Conservation (phyloP, 1,284 basidiomycete species). For the Phlebopus sp. region DNA sequence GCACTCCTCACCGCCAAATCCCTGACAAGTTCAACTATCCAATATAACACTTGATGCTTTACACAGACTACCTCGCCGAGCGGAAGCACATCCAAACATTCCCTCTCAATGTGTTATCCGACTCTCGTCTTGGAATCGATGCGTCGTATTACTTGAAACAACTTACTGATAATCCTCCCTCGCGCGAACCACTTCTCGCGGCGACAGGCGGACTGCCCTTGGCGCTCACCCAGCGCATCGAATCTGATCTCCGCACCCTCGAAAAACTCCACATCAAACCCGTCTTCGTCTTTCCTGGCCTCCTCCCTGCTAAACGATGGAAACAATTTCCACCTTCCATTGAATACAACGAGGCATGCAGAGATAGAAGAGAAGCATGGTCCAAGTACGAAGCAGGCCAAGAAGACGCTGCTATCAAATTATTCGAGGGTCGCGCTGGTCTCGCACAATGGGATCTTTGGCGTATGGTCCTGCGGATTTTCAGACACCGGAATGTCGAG, state of each 20-base stretch:
- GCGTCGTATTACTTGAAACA: conserved; percentile 86
- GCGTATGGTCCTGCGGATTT: conserved; percentile 88
- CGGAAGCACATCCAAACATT: conserved; percentile 85
- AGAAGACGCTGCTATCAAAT: conserved; percentile 80
- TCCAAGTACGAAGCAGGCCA: conserved; percentile 84
- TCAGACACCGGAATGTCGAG: conserved; percentile 94
- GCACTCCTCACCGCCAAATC: conserved; percentile 11
- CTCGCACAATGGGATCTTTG: conserved; percentile 86
- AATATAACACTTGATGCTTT: neutral
- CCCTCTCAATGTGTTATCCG: conserved; percentile 80
- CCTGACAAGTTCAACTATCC: neutral
- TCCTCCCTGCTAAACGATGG: conserved; percentile 67
- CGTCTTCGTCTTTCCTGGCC: conserved; percentile 94
- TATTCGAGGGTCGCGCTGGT: conserved; percentile 69
- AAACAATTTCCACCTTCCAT: conserved; percentile 52
- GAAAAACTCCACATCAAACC: conserved; percentile 94
- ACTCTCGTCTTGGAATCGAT: conserved; percentile 96
- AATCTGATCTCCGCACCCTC: conserved; percentile 85
- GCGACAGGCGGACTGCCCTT: conserved; percentile 93
- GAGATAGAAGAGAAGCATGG: conserved; percentile 84
- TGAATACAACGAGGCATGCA: conserved; percentile 70
- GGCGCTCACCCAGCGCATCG: conserved; percentile 82
- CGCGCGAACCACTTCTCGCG: conserved; percentile 87
- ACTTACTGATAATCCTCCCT: conserved; percentile 73
- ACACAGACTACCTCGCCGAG: conserved; percentile 77